A percentile compares a stretch with the other conserved stretches of the same genome.
phyloP scores from a whole-genome alignment of 202 grass and related monocot genomes.

The Panicum virgatum region DNA sequence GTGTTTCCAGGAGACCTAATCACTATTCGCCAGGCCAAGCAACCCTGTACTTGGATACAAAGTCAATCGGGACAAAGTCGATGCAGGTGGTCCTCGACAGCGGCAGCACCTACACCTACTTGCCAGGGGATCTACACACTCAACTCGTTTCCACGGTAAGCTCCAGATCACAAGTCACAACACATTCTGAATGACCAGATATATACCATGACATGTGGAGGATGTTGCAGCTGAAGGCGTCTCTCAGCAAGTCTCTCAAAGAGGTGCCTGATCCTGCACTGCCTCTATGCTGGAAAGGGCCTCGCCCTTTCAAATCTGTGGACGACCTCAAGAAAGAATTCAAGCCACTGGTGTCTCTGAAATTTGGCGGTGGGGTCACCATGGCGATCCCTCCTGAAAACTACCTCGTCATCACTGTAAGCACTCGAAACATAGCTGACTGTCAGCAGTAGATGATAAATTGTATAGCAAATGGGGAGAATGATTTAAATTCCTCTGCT shows the following conservation, averaged over 20 bases:
- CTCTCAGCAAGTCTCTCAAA: not conserved
- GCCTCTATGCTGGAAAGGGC: slow-evolving; percentile 18
- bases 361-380: slow-evolving; percentile 36
- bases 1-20: not conserved
- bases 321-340: slow-evolving; percentile 59
- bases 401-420: slow-evolving; percentile 63
- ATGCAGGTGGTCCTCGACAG: slow-evolving; percentile 19
- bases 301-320: slow-evolving; percentile 46
- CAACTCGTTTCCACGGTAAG: not conserved
- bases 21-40: slow-evolving; percentile 15
- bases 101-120: slow-evolving; percentile 27
- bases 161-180: not conserved
- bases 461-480: not conserved
- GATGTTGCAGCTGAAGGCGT: slow-evolving; percentile 8
- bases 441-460: not conserved
- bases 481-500: not conserved
- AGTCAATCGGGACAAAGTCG: not conserved
- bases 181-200: not conserved
- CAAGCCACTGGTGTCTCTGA: slow-evolving; percentile 39
- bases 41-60: not conserved
- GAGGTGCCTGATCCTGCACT: not conserved
- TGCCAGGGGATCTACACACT: not conserved
- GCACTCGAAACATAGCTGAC: not conserved
- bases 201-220: not conserved
- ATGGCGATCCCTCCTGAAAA: slow-evolving; percentile 62